Evolutionary conservation across 495 filamentous ascomycete genomes (phyloP).

Genomic region (Hypoxylon cercidicola): DNA sequence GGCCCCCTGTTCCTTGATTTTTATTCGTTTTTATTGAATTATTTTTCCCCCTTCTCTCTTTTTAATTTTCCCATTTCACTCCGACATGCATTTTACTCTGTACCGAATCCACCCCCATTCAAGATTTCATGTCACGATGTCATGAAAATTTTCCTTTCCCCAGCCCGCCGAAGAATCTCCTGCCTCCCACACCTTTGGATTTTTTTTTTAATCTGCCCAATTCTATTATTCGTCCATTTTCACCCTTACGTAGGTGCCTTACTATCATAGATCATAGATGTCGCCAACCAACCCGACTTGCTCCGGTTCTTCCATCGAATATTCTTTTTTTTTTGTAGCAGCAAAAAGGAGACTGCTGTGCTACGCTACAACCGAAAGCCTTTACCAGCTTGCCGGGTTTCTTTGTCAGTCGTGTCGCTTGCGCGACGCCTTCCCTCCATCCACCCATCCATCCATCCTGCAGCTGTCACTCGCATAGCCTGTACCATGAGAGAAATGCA

Average conservation of each 20-base stretch:
- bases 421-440: constrained; percentile 8
- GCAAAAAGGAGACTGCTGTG: constrained; percentile 19
- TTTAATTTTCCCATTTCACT: constrained; percentile 18
- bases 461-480: constrained; percentile 32
- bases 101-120: constrained; percentile 41
- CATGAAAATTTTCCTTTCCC: constrained; percentile 41
- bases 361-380: constrained; percentile 34
- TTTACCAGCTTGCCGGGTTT: constrained; percentile 39
- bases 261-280: constrained; percentile 20
- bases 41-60: constrained; percentile 10
- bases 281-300: constrained; percentile 33
- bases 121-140: constrained; percentile 40
- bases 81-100: constrained; percentile 27
- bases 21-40: constrained; percentile 7
- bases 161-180: constrained; percentile 37
- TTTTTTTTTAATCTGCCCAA: constrained; percentile 37
- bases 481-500: constrained; percentile 22
- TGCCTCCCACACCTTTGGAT: constrained; percentile 21
- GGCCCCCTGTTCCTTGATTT: constrained; percentile 9
- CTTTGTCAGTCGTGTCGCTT: constrained; percentile 23
- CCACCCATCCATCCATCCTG: constrained; percentile 11
- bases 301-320: constrained; percentile 39
- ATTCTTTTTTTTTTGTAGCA: constrained; percentile 18
- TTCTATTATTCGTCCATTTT: constrained; percentile 21
- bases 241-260: constrained; percentile 29